Percentiles rank a stretch among this genome's conserved stretches.
phyloP scores from a whole-genome alignment of 306 rosid genomes.

The Prunus padus region DNA sequence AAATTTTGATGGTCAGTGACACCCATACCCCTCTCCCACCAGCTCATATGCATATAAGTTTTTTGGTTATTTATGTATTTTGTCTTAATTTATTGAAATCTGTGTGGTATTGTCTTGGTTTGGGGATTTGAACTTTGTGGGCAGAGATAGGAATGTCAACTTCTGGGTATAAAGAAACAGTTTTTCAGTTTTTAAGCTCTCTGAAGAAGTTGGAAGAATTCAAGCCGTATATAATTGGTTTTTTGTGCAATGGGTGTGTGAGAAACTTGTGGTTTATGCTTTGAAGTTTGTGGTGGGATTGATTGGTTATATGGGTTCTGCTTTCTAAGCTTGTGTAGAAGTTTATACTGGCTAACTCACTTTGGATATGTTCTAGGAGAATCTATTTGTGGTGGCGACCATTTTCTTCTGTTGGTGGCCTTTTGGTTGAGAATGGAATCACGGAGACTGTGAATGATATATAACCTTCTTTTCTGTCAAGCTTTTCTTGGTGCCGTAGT shows the following conservation, averaged over 20 bases:
- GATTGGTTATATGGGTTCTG: no score
- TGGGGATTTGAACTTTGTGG: constrained; percentile 15
- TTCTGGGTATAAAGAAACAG: neutral
- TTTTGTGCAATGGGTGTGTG: constrained; percentile 1
- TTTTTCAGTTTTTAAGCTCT: neutral
- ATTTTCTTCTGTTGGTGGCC: no score
- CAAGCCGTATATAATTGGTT: neutral
- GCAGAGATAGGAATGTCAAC: neutral
- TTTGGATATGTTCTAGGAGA: no score
- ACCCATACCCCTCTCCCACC: constrained; percentile 7
- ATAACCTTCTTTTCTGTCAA: no score
- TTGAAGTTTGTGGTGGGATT: neutral
- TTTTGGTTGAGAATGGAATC: no score
- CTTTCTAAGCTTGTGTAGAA: no score
- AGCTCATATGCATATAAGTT: neutral
- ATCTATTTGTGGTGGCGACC: no score
- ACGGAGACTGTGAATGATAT: no score
- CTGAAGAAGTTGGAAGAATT: constrained; percentile 3
- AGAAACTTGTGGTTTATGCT: neutral
- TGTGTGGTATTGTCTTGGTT: constrained; percentile 15
- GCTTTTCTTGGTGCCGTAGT: no score
- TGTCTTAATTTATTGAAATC: constrained; percentile 1
- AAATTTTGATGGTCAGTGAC: constrained; percentile 20
- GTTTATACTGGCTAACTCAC: no score
- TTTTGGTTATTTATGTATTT: neutral